Conservation (phyloP, 768 basidiomycete genomes). For the Mycena belliarum region DNA sequence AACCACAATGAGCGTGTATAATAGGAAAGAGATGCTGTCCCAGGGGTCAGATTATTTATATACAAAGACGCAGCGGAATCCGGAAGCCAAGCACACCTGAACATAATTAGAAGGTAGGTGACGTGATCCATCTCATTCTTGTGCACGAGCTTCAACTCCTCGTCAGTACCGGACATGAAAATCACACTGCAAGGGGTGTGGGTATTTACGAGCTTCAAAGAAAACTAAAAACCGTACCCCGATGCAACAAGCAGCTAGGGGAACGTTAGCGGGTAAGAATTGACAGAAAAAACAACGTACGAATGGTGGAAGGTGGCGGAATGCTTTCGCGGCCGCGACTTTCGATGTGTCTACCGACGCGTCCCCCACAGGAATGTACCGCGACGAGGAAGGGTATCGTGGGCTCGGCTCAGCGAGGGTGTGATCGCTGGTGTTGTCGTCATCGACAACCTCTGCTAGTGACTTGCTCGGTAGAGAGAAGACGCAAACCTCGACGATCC, state of each 20-base stretch:
- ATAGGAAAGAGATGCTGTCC: slow-evolving; percentile 67
- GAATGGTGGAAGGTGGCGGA: slow-evolving; percentile 87
- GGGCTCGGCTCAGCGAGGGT: slow-evolving; percentile 50
- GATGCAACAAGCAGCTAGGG: slow-evolving; percentile 68
- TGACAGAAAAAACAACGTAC: slow-evolving; percentile 46
- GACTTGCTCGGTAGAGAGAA: slow-evolving; percentile 47
- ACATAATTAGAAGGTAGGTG: slow-evolving; percentile 84
- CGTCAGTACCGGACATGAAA: slow-evolving; percentile 94
- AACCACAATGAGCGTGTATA: slow-evolving; percentile 73
- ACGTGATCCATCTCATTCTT: slow-evolving; percentile 85
- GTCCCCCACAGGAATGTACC: slow-evolving; percentile 14
- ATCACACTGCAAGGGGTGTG: slow-evolving; percentile 43
- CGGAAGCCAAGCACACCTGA: slow-evolving; percentile 53
- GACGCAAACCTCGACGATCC: slow-evolving; percentile 86
- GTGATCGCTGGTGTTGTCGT: slow-evolving; percentile 64
- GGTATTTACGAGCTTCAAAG: neutral
- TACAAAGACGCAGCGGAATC: neutral
- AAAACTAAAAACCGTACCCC: slow-evolving; percentile 47
- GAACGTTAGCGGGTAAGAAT: slow-evolving; percentile 4
- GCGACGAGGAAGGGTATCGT: slow-evolving; percentile 17
- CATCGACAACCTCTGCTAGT: slow-evolving; percentile 34
- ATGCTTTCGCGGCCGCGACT: slow-evolving; percentile 53
- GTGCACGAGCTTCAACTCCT: slow-evolving; percentile 75
- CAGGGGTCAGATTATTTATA: slow-evolving; percentile 2
- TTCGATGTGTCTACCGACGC: slow-evolving; percentile 29